phyloP scores from a whole-genome alignment of 176 grass and related monocot genomes.

The Calamus simplicifolius region DNA sequence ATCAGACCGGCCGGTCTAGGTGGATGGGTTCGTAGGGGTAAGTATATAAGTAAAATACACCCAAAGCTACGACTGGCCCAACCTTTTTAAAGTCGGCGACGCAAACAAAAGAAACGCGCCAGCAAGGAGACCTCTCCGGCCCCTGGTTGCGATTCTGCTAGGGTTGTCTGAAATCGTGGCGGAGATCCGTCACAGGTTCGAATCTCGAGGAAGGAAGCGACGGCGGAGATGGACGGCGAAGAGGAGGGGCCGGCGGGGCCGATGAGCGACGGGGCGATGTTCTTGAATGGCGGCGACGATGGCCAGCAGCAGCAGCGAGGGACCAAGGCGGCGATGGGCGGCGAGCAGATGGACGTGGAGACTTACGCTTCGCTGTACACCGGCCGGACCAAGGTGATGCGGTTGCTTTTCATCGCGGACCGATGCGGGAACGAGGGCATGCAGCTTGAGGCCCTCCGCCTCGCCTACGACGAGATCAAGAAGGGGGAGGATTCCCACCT shows the following conservation, averaged over 20 bases:
- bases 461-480: slow-evolving; percentile 82
- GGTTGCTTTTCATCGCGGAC: slow-evolving; percentile 72
- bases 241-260: slow-evolving; percentile 35
- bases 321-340: slow-evolving; percentile 32
- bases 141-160: neutral
- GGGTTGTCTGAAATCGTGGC: slow-evolving; percentile 23
- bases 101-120: no score
- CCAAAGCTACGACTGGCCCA: no score
- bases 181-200: no score
- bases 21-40: no score
- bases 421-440: slow-evolving; percentile 52
- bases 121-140: no score
- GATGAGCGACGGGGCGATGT: slow-evolving; percentile 36
- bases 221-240: slow-evolving; percentile 58
- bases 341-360: slow-evolving; percentile 92
- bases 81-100: no score
- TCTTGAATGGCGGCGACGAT: slow-evolving; percentile 30
- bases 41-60: no score
- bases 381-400: slow-evolving; percentile 53
- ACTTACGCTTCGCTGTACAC: slow-evolving; percentile 80
- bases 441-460: slow-evolving; percentile 69
- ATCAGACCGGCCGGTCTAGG: no score
- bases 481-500: slow-evolving; percentile 52
- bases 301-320: slow-evolving; percentile 14
- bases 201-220: no score